Conservation (phyloP, 495 filamentous ascomycete genomes). For the Penicillium pulvis region DNA sequence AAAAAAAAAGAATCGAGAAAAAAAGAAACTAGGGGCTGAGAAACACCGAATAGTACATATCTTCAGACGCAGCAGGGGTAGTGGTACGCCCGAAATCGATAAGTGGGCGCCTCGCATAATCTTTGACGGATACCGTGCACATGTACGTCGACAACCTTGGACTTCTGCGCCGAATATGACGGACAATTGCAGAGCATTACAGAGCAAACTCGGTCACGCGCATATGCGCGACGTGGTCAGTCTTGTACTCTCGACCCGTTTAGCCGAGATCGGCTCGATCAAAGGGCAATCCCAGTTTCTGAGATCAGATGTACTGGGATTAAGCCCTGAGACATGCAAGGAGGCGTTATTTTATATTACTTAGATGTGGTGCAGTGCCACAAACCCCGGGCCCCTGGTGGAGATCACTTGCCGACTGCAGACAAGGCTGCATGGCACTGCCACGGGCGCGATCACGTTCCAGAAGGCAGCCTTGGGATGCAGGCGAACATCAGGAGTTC, state of each 20-base stretch:
- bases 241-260: background rate
- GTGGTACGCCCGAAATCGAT: background rate
- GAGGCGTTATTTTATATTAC: background rate
- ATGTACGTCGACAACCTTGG: background rate
- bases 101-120: constrained; percentile 3
- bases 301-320: background rate
- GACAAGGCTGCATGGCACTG: constrained; percentile 1
- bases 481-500: background rate
- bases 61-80: constrained; percentile 6
- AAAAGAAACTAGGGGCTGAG: background rate
- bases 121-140: background rate
- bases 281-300: background rate
- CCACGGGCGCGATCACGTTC: background rate
- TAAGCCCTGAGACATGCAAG: constrained; percentile 2
- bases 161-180: background rate
- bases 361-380: background rate
- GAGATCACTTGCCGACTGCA: constrained; percentile 14
- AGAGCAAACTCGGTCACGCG: background rate
- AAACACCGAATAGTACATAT: background rate
- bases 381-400: background rate
- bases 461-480: constrained; percentile 1
- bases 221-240: background rate
- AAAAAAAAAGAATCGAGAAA: background rate
- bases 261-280: background rate
- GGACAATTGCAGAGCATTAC: background rate